Percentiles rank a stretch among this genome's conserved stretches.
Evolutionary conservation across 495 filamentous ascomycete species (phyloP).

Genomic region (Lasiosphaeris hirsuta): DNA sequence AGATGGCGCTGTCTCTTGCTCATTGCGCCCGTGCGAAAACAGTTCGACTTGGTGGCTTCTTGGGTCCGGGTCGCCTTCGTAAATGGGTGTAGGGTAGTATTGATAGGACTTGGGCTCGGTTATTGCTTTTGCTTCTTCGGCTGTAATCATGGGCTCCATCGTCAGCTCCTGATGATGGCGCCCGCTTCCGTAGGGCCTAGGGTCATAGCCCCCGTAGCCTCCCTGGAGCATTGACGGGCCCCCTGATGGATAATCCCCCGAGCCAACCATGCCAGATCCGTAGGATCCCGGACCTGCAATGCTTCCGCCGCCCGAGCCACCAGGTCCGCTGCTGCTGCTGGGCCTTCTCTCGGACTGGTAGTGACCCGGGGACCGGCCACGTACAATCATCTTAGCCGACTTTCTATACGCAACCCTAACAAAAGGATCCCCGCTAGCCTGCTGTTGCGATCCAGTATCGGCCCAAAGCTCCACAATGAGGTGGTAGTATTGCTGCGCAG

Average conservation of each 20-base stretch:
- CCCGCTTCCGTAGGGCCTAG: slow-evolving; percentile 35
- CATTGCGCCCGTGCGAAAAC: slow-evolving; percentile 36
- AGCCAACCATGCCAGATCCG: slow-evolving; percentile 34
- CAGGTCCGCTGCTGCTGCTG: slow-evolving; percentile 70
- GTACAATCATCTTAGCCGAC: slow-evolving; percentile 87
- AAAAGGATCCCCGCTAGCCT: slow-evolving; percentile 44
- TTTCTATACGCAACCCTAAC: slow-evolving; percentile 76
- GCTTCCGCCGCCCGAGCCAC: slow-evolving; percentile 52
- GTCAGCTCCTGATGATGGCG: slow-evolving; percentile 43
- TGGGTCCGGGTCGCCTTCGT: slow-evolving; percentile 37
- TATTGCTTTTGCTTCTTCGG: slow-evolving; percentile 47
- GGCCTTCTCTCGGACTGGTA: slow-evolving; percentile 81
- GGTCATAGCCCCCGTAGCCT: slow-evolving; percentile 35
- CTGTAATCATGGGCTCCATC: slow-evolving; percentile 41
- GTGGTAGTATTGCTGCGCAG: slow-evolving; percentile 92
- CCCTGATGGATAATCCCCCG: slow-evolving; percentile 32
- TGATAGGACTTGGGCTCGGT: slow-evolving; percentile 43
- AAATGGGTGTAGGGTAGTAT: slow-evolving; percentile 45
- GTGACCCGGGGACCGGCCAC: slow-evolving; percentile 87
- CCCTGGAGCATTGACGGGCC: slow-evolving; percentile 33
- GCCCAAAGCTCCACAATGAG: slow-evolving; percentile 86
- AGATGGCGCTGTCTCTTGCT: slow-evolving; percentile 29
- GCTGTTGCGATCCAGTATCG: slow-evolving; percentile 54
- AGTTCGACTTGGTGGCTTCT: slow-evolving; percentile 42
- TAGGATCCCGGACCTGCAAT: slow-evolving; percentile 46